Evolutionary conservation across 345 rosid genomes (phyloP), one percentile per base, ranked within the genome.

Genomic region (Corchorus olitorius): DNA sequence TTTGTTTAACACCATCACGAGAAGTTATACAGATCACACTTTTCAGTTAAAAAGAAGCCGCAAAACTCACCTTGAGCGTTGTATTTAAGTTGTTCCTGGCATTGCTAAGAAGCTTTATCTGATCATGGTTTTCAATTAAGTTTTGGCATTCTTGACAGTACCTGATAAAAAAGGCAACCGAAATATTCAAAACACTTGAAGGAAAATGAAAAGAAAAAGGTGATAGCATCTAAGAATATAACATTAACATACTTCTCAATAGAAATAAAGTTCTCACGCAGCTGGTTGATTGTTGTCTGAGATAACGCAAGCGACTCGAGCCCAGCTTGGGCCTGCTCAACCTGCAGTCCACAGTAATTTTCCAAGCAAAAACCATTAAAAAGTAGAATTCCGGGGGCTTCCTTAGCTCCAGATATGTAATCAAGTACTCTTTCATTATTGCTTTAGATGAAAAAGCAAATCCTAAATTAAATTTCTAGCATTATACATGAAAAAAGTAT

Each of bases 61-160:
- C 17, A 70, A 81, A 66, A 61, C 41, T 35, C 69, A 97, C 99
- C 95, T 94, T 97, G 72, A 97, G 82, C 50, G 98, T 97, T 56
- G 87, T 94, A 75, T 86, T 94, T 53, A 97, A 87, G 85, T 97
- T 97, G 84, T 94, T 97, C 86, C 98, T 86, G 41, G 93, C 92
- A 83, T 97, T 92, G 85, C 98, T 97, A 75, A 97, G 90, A 70
- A 97, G 91, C 92, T 97, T 93, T 78, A 97, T 97, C 81, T 97
- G 98, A 83, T 97, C 98, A 74, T 97, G 99, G 81, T 97, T 97
- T 61, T 97, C 97, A 79, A 97, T 97, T 84, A 97, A 92, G 55
- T 82, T 96, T 84, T 96, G 99, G 75, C 99, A 96, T 81, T 96
- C 99, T 77, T 86, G 94, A 68, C 99, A 96, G 63, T 90, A 86